A percentile compares a stretch with the other conserved stretches of the same genome.
phyloP scores from a whole-genome alignment of 768 basidiomycete genomes.

The Mrakia blollopis region DNA sequence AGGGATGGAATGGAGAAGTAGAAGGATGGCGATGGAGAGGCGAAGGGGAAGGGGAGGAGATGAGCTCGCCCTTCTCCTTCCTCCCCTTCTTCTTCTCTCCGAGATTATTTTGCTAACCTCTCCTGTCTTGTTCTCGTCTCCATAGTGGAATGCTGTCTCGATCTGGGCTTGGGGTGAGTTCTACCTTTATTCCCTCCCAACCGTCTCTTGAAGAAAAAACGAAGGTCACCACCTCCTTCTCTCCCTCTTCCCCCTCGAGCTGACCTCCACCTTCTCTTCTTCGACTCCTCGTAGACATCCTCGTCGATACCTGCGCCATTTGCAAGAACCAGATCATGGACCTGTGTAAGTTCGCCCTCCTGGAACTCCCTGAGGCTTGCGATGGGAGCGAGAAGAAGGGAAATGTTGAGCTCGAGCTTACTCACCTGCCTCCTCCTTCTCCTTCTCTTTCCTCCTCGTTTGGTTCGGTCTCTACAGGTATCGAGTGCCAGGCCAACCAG shows the following conservation, averaged over 20 bases:
- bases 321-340: constrained; percentile 99
- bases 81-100: not conserved
- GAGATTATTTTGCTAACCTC: not conserved
- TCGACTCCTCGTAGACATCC: constrained; percentile 63
- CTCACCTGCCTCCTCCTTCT: not conserved
- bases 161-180: constrained; percentile 94
- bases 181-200: not conserved
- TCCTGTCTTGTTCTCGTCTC: not conserved
- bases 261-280: not conserved
- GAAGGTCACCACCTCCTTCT: not conserved
- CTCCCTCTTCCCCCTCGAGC: not conserved
- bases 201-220: no score
- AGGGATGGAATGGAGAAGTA: not conserved
- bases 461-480: constrained; percentile 55
- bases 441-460: not conserved
- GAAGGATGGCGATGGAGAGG: no score
- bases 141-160: constrained; percentile 95
- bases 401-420: constrained; percentile 12
- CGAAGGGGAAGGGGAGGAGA: not conserved
- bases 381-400: not conserved
- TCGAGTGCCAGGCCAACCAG: constrained; percentile 99
- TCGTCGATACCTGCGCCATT: constrained; percentile 98
- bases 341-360: constrained; percentile 63
- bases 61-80: not conserved
- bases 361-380: not conserved